These are phyloP conservation scores for Acanthamoeba polyphaga DNA, from an alignment of 208 protist genomes.

Conservation along the genomic window DNA sequence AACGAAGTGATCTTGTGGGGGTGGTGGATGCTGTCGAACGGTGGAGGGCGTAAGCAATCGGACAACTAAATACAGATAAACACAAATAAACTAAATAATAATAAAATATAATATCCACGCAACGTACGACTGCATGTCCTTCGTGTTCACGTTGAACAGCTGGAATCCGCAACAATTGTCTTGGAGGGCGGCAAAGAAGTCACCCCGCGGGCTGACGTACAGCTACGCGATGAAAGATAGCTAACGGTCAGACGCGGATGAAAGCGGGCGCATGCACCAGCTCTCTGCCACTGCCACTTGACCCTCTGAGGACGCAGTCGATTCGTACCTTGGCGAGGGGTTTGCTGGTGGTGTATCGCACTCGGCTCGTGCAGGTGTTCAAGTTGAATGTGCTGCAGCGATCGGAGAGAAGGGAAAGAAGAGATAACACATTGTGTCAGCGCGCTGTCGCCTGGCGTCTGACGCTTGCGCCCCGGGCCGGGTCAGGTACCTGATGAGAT, in stretches of 20 bases:
- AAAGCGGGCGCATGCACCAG: background rate
- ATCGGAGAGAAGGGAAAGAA: background rate
- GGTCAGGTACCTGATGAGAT: background rate
- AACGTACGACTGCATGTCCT: background rate
- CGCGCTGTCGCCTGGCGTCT: background rate
- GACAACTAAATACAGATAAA: background rate
- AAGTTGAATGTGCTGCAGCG: constrained; percentile 17
- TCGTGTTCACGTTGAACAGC: constrained; percentile 15
- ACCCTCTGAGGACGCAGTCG: background rate
- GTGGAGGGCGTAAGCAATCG: background rate
- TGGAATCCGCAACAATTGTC: background rate
- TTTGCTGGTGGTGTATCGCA: constrained; percentile 6
- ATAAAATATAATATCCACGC: background rate
- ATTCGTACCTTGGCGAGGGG: background rate
- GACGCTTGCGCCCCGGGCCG: background rate
- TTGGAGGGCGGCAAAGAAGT: constrained; percentile 27
- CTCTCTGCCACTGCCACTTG: background rate
- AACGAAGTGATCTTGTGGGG: background rate
- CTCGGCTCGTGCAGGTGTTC: background rate
- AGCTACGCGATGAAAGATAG: background rate
- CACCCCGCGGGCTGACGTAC: constrained; percentile 35
- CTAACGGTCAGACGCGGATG: no score
- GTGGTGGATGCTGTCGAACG: background rate
- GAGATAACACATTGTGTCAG: no score
- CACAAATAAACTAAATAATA: background rate